A percentile compares a stretch with the other conserved stretches of the same genome.
phyloP scores from a whole-genome alignment of 306 rosid genomes.

The Trifolium repens region DNA sequence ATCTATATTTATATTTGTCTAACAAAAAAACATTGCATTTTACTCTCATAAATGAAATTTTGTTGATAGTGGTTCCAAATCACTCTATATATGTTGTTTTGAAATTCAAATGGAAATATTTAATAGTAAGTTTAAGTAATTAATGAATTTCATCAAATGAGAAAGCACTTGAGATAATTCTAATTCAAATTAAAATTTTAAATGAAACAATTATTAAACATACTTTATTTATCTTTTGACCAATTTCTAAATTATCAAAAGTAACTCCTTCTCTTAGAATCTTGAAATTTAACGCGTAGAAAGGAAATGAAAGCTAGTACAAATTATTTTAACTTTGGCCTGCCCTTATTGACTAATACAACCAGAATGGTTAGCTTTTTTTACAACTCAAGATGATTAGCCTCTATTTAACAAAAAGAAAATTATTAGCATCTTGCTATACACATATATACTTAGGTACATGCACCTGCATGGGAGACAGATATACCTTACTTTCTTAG shows the following conservation, averaged over 20 bases:
- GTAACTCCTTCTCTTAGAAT: too few species aligned
- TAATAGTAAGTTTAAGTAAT: too few species aligned
- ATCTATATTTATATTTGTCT: too few species aligned
- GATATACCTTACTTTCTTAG: conserved; percentile 8
- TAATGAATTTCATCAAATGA: too few species aligned
- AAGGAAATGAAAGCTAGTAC: too few species aligned
- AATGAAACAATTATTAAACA: too few species aligned
- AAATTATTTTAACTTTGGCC: neutral
- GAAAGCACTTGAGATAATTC: too few species aligned
- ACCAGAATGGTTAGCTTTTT: conserved; percentile 21
- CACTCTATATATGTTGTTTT: neutral
- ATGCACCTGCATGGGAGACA: conserved; percentile 41
- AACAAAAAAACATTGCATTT: neutral
- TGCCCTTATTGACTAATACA: conserved; percentile 39
- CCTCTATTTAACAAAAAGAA: neutral
- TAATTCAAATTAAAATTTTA: too few species aligned
- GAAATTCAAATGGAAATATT: neutral
- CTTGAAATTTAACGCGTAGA: too few species aligned
- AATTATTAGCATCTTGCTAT: conserved; percentile 18
- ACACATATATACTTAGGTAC: neutral
- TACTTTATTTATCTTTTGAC: too few species aligned
- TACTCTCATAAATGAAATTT: neutral
- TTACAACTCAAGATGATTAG: conserved; percentile 26
- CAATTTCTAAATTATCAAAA: too few species aligned
- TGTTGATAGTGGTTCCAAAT: neutral